Percentiles rank a stretch among this genome's conserved stretches.
phyloP scores from a whole-genome alignment of 2,329 filamentous ascomycete genomes.

The Cytospora paraplurivora region DNA sequence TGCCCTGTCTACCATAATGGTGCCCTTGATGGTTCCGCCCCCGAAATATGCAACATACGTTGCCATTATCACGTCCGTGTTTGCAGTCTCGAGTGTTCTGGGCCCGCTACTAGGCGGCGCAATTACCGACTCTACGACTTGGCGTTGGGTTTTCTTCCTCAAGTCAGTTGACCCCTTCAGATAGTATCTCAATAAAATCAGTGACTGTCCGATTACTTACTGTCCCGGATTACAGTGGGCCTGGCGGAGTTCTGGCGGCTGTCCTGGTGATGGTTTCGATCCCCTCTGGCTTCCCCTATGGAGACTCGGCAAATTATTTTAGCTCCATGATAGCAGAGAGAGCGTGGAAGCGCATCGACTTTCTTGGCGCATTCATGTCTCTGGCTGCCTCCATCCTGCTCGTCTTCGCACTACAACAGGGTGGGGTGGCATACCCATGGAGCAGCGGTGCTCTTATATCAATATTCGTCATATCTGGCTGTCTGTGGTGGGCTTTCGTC shows the following conservation, averaged over 20 bases:
- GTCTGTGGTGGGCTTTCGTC: no score
- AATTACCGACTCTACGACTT: conserved; percentile 42
- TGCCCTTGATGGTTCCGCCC: conserved; percentile 41
- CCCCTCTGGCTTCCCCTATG: conserved; percentile 7
- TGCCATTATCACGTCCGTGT: conserved; percentile 41
- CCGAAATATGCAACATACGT: conserved; percentile 39
- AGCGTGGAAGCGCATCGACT: conserved; percentile 29
- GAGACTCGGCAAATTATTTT: background rate
- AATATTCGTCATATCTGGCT: conserved; percentile 29
- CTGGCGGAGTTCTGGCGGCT: conserved; percentile 35
- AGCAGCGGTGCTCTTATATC: conserved; percentile 42
- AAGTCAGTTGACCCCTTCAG: conserved; percentile 39
- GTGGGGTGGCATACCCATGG: conserved; percentile 47
- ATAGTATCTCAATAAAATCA: background rate
- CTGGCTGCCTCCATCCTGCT: conserved; percentile 47
- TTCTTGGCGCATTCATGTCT: conserved; percentile 38
- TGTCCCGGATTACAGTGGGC: conserved; percentile 33
- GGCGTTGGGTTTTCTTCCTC: conserved; percentile 51
- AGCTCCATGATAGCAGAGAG: background rate
- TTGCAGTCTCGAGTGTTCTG: conserved; percentile 44
- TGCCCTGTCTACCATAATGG: conserved; percentile 43
- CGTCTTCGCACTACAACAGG: conserved; percentile 50
- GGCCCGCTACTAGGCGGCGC: conserved; percentile 48
- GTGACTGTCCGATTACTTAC: conserved; percentile 2
- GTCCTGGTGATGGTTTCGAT: conserved; percentile 35